Conservation (phyloP, 2,329 filamentous ascomycete species). For the Camillea tinctor region DNA sequence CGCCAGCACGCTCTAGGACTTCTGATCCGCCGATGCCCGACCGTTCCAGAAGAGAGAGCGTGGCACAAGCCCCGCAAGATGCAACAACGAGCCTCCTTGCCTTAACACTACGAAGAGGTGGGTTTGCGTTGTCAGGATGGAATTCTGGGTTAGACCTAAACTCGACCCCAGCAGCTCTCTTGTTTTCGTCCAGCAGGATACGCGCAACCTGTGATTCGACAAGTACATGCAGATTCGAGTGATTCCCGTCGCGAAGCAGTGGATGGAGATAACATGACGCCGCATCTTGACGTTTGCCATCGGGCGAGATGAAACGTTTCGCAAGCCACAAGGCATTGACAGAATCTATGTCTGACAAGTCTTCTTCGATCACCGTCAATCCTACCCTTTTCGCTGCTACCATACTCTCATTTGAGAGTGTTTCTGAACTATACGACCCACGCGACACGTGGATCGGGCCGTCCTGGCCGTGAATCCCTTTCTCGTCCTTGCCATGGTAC, state of each 20-base stretch:
- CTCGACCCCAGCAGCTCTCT: slow-evolving; percentile 14
- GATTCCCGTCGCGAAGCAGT: slow-evolving; percentile 28
- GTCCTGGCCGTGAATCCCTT: too few relatives aligned
- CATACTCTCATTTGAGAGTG: too few relatives aligned
- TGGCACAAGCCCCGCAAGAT: slow-evolving; percentile 39
- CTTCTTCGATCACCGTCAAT: too few relatives aligned
- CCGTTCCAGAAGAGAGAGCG: slow-evolving; percentile 48
- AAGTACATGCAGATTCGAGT: slow-evolving; percentile 53
- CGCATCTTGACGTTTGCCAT: neutral
- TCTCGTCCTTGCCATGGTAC: too few relatives aligned
- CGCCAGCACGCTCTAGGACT: slow-evolving; percentile 39
- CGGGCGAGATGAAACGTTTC: too few relatives aligned
- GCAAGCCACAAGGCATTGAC: too few relatives aligned
- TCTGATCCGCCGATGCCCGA: slow-evolving; percentile 48
- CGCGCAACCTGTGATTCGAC: slow-evolving; percentile 47
- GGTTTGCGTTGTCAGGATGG: neutral
- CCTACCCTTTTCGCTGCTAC: too few relatives aligned
- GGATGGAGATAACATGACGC: neutral
- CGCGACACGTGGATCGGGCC: too few relatives aligned
- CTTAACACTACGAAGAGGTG: slow-evolving; percentile 26
- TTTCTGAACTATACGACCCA: too few relatives aligned
- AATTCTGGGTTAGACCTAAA: slow-evolving; percentile 14
- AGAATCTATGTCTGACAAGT: too few relatives aligned
- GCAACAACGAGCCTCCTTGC: slow-evolving; percentile 48
- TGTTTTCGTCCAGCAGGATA: slow-evolving; percentile 17